These are phyloP conservation scores for Erigeron philadelphicus DNA, from an alignment of 140 eudicot genomes.

Conservation along the genomic window DNA sequence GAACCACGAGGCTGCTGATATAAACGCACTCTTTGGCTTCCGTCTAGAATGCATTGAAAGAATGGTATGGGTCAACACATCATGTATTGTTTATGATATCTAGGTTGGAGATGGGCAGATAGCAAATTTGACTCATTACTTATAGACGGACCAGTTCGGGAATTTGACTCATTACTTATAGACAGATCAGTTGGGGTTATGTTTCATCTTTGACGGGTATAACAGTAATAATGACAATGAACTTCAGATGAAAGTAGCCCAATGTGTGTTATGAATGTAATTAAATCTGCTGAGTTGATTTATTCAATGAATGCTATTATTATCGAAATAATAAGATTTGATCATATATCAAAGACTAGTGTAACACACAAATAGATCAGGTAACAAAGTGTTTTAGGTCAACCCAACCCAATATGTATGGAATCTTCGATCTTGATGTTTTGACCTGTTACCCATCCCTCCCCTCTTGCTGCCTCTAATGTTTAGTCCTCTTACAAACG, in stretches of 20 bases:
- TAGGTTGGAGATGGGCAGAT: background rate
- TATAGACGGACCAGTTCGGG: background rate
- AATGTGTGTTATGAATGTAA: no score
- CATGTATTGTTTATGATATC: background rate
- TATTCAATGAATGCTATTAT: no score
- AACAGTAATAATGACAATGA: no score
- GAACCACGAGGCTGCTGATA: slow-evolving; percentile 97
- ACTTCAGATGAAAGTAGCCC: no score
- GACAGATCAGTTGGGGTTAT: background rate
- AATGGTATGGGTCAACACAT: slow-evolving; percentile 49
- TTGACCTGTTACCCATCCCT: background rate
- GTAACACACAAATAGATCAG: no score
- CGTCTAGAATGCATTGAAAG: slow-evolving; percentile 97
- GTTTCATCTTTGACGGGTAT: background rate
- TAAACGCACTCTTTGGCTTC: slow-evolving; percentile 90
- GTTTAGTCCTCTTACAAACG: slow-evolving; percentile 11
- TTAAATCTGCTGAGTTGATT: no score
- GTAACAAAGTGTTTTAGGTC: background rate
- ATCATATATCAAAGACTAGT: no score
- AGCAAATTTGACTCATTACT: background rate
- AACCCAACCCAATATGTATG: background rate
- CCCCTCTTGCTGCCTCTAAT: background rate
- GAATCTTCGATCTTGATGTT: background rate
- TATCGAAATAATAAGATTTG: no score
- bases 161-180: no score